Base-by-base conservation (phyloP, 1,284 basidiomycete species). In the Ganoderma resinaceum region DNA sequence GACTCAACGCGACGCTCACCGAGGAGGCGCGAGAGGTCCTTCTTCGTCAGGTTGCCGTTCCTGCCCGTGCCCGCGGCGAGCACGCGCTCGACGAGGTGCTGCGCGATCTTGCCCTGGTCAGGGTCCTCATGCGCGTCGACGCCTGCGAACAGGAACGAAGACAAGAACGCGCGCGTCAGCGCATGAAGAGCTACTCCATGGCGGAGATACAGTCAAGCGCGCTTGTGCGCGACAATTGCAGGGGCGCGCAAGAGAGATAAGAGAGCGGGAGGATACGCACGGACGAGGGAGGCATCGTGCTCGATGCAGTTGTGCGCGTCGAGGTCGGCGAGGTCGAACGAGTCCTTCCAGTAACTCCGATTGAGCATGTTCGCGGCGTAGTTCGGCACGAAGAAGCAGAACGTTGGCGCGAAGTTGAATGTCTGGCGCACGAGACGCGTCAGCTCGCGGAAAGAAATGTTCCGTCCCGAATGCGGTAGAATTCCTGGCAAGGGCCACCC, bases 231-330 rank as follows among this genome's bases (percentile, higher is more conserved):
- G 35, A 20, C 12, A 43, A n/a, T 29, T 14, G 1, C 18, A 52
- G 20, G n/a, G 20, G 42, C 9, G 53, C 55, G n/a, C 18, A n/a
- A 33, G 43, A 58, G 18, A 1, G 38, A 42, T 9, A 12, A 64
- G 26, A 59, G 7, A 12, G 7, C 4, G 5, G 14, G 37, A 38
- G 20, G 33, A 53, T 5, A 69, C 68, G 31, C 76, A 93, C 92
- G 86, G 37, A 86, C 85, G 29, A 94, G 81, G 8, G 91, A 93
- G 0, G 82, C 91, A 71, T 94, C 92, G 70, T 94, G 92, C 72
- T 93, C 92, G 67, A 93, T 93, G 4, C 89, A 89, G 70, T 92
- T 93, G 76, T 93, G 92, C 18, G 89, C 76, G 73, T 86, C 84
- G 40, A 94, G 81, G 59, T 93, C 91, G 12, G 81, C 78, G 20